A percentile compares a stretch with the other conserved stretches of the same genome.
phyloP scores from a whole-genome alignment of 768 basidiomycete genomes.

The Suillus decipiens region DNA sequence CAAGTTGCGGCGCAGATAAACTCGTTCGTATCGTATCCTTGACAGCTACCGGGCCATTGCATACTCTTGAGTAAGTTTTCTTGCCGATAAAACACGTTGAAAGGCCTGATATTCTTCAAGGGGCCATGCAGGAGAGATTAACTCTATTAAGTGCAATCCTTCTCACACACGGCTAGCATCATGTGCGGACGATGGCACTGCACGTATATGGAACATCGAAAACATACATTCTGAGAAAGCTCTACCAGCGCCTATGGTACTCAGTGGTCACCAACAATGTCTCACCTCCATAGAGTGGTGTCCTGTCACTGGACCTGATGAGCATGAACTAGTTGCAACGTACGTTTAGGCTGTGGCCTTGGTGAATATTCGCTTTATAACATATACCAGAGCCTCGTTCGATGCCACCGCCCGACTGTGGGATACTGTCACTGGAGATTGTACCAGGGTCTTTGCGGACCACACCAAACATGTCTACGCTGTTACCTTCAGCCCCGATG shows the following conservation, averaged over 20 bases:
- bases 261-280: conserved; percentile 66
- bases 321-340: conserved; percentile 72
- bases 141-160: conserved; percentile 71
- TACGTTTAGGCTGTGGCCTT: conserved; percentile 34
- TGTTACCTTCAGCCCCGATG: conserved; percentile 73
- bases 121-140: conserved; percentile 77
- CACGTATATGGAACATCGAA: conserved; percentile 73
- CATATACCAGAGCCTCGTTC: conserved; percentile 63
- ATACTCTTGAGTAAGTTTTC: conserved; percentile 57
- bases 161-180: conserved; percentile 71
- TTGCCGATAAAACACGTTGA: conserved; percentile 1
- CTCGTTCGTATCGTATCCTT: conserved; percentile 62
- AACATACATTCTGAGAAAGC: conserved; percentile 37
- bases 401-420: conserved; percentile 81
- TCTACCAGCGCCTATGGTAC: conserved; percentile 31
- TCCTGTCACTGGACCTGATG: conserved; percentile 46
- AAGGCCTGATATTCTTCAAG: conserved; percentile 35
- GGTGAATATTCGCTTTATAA: background rate
- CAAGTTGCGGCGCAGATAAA: conserved; percentile 72
- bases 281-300: conserved; percentile 75
- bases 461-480: conserved; percentile 75
- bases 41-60: conserved; percentile 53
- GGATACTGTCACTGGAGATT: conserved; percentile 78
- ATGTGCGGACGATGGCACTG: conserved; percentile 80
- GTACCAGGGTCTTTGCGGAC: conserved; percentile 68